Evolutionary conservation across 176 grass and related monocot genomes (phyloP).

Genomic region (Elaeis guineensis): DNA sequence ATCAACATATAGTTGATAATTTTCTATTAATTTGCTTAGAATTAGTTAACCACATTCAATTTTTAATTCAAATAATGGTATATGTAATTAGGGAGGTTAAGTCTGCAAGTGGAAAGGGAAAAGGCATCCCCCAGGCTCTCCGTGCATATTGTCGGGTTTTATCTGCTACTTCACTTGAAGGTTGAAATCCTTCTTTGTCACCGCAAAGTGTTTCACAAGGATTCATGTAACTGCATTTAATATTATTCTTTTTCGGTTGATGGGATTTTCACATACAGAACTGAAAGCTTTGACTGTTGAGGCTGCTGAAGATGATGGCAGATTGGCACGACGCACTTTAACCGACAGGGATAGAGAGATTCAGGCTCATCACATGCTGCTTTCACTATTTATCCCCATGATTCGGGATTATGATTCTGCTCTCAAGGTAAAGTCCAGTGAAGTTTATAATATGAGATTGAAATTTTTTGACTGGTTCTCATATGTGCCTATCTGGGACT

Average conservation of each 20-base stretch:
- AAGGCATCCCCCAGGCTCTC: conserved; percentile 49
- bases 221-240: neutral
- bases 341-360: conserved; percentile 49
- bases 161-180: conserved; percentile 51
- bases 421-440: conserved; percentile 34
- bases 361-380: conserved; percentile 49
- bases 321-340: conserved; percentile 57
- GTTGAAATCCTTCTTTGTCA: conserved; percentile 15
- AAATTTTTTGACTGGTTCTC: too few relatives aligned
- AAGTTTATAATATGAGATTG: neutral
- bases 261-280: conserved; percentile 29
- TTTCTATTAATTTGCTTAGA: neutral
- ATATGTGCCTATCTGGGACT: too few relatives aligned
- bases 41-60: neutral
- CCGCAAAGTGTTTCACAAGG: neutral
- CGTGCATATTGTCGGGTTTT: conserved; percentile 68
- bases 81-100: conserved; percentile 42
- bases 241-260: conserved; percentile 15
- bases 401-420: conserved; percentile 39
- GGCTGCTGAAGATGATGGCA: conserved; percentile 54
- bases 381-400: conserved; percentile 29
- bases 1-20: too few relatives aligned
- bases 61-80: conserved; percentile 2
- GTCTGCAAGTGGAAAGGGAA: conserved; percentile 34
- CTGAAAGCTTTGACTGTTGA: conserved; percentile 44